These are phyloP conservation scores for Candida chauliodis DNA, from an alignment of 805 yeast species.

Conservation along the genomic window DNA sequence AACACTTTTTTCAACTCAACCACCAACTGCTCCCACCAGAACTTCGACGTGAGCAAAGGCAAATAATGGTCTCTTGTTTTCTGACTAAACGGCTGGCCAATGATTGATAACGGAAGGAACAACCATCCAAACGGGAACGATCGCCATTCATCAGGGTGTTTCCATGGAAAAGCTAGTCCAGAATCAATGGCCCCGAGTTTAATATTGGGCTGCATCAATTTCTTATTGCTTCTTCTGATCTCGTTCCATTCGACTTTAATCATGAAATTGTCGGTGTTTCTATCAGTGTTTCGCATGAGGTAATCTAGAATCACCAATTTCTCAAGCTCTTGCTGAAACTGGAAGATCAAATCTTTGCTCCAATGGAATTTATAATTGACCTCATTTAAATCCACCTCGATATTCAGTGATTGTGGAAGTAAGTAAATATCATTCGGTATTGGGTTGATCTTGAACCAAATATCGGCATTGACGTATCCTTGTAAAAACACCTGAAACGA, in stretches of 20 bases:
- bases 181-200: conserved; percentile 73
- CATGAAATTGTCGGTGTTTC: conserved; percentile 81
- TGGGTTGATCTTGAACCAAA: conserved; percentile 54
- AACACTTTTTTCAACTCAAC: conserved; percentile 46
- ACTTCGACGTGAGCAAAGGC: conserved; percentile 53
- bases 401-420: conserved; percentile 20
- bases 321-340: conserved; percentile 61
- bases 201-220: conserved; percentile 31
- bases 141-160: conserved; percentile 79
- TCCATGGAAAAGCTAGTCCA: conserved; percentile 76
- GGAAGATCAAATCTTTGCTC: conserved; percentile 46
- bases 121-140: conserved; percentile 80
- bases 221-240: conserved; percentile 7
- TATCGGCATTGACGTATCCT: conserved; percentile 59
- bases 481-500: conserved; percentile 62
- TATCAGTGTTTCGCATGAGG: conserved; percentile 69
- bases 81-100: conserved; percentile 64
- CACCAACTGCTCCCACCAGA: conserved; percentile 70
- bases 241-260: conserved; percentile 47
- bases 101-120: conserved; percentile 57
- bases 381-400: conserved; percentile 12
- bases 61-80: conserved; percentile 54
- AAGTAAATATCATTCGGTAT: conserved; percentile 37
- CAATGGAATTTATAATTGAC: conserved; percentile 41
- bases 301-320: conserved; percentile 69